phyloP scores from a whole-genome alignment of 306 rosid species.

The Myrica gale region DNA sequence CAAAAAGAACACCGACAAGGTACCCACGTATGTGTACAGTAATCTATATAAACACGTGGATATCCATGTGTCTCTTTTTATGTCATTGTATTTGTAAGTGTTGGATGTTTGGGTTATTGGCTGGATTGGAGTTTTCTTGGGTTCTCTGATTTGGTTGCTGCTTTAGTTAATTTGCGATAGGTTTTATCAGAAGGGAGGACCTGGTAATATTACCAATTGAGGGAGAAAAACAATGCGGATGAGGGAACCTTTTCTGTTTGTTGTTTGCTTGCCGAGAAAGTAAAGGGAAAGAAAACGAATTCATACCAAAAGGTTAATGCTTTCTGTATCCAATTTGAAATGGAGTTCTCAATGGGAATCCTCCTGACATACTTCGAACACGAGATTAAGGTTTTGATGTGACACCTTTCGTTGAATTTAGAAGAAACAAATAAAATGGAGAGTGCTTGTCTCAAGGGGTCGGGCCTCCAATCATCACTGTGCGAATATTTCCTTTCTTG shows the following conservation, averaged over 20 bases:
- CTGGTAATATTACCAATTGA: not conserved
- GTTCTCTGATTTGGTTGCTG: not conserved
- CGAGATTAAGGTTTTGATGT: too few species aligned
- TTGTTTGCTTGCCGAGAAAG: not conserved
- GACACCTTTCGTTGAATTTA: not conserved
- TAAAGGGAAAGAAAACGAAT: not conserved
- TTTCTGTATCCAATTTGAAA: not conserved
- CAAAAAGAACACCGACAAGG: constrained; percentile 36
- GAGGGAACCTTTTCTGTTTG: not conserved
- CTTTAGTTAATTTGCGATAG: not conserved
- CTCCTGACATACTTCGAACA: not conserved
- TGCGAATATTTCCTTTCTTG: too few species aligned
- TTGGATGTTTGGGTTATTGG: not conserved
- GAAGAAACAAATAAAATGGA: not conserved
- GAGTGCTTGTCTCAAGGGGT: too few species aligned
- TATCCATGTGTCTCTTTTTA: not conserved
- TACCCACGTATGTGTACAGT: constrained; percentile 3
- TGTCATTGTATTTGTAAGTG: not conserved
- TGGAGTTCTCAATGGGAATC: not conserved
- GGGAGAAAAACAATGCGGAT: not conserved
- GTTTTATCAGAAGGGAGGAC: not conserved
- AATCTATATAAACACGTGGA: not conserved
- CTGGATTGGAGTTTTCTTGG: not conserved
- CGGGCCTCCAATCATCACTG: too few species aligned
- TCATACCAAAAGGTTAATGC: too few species aligned